phyloP scores from a whole-genome alignment of 208 protist genomes.

The Cochliopodium minus region DNA sequence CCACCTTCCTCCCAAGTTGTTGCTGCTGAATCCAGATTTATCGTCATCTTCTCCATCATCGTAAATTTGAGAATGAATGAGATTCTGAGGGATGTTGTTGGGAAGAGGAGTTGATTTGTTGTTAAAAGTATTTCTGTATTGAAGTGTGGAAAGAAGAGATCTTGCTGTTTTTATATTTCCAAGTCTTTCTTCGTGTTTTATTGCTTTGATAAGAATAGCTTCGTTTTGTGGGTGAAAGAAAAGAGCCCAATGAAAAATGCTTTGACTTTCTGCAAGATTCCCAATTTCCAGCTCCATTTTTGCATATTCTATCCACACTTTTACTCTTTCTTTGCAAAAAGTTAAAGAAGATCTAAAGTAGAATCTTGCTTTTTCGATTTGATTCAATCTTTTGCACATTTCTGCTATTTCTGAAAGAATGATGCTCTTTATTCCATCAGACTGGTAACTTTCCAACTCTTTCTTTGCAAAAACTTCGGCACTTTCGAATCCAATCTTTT shows the following conservation, averaged over 20 bases:
- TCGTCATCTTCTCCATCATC: background rate
- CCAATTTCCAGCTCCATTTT: constrained; percentile 59
- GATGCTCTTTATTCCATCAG: constrained; percentile 33
- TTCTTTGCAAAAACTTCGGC: background rate
- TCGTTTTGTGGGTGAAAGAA: constrained; percentile 39
- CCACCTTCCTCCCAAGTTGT: constrained; percentile 26
- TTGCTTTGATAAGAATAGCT: constrained; percentile 36
- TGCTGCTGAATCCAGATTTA: constrained; percentile 7
- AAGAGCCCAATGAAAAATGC: constrained; percentile 29
- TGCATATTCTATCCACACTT: constrained; percentile 51
- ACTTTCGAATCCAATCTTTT: background rate
- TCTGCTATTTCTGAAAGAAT: constrained; percentile 50
- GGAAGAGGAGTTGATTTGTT: constrained; percentile 4
- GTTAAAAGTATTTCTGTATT: constrained; percentile 11
- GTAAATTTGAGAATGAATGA: background rate
- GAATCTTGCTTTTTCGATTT: constrained; percentile 25
- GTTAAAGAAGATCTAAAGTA: constrained; percentile 30
- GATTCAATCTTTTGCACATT: constrained; percentile 40
- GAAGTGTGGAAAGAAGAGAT: constrained; percentile 18
- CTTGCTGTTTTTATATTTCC: constrained; percentile 28
- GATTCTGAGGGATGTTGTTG: constrained; percentile 11
- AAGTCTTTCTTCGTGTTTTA: constrained; percentile 38
- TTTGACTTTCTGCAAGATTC: constrained; percentile 25
- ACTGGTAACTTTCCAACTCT: constrained; percentile 6
- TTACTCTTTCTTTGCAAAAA: constrained; percentile 28